Evolutionary conservation across 176 grass and related monocot genomes (phyloP), one percentile per base, ranked within the genome.

Genomic region (Hordeum marinum): DNA sequence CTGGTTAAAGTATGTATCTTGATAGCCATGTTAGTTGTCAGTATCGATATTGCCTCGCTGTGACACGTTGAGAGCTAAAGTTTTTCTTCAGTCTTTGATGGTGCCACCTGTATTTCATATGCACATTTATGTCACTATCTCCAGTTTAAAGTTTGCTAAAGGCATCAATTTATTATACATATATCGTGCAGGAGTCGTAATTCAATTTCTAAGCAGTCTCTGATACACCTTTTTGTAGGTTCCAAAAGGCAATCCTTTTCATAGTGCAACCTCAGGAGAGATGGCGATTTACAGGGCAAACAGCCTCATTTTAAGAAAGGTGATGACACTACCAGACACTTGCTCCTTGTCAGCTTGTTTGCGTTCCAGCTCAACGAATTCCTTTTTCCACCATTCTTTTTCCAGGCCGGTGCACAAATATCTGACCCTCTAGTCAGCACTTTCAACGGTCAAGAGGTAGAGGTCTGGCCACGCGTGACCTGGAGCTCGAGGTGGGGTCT

Each of bases 241-340:
- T 78, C 90, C 93, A 69, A 96, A 99, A 74, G 96, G 96, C 82
- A 99, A 99, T 87, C 96, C 96, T 72, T 92, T 94, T 81, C 93
- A 99, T 79, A 99, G 96, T 86, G 96, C 96, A 79, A 96, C 96
- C 25, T 94, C 91, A 9, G 96, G 96, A 43, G 93, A 96, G 82
- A 99, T 94, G 96, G 96, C 91, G 57, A 96, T 99, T 82, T 99
- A 99, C 79, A 96, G 54, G 72, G 93, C 96, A 39, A 99, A 96
- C 54, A 99, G 90, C 84, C 91, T 89, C 25, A 87, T 94, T 68
- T 87, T 99, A 57, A 92, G 88, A 91, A 95, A 99, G 96, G 96
- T 96, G 85, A 80, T 76, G 50, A 29, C 41, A 20, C 11, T 40
- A 70, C 11, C 61, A 87, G 41, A 11, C 21, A 75, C 63, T 35